A percentile compares a stretch with the other conserved stretches of the same genome.
Evolutionary conservation across 805 yeast genomes (phyloP).

Genomic region (Komagataella populi): DNA sequence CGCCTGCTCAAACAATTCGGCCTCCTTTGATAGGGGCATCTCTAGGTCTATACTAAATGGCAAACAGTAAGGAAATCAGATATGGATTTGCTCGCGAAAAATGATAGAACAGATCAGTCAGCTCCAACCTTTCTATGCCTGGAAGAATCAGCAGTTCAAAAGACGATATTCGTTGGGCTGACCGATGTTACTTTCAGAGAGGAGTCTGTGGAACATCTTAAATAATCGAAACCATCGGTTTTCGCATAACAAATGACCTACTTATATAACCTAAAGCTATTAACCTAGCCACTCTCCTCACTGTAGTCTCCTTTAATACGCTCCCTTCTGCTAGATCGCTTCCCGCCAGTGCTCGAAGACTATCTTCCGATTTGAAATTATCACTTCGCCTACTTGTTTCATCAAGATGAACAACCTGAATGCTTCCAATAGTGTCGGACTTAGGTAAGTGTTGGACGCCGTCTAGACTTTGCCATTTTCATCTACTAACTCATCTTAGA

Average conservation of each 20-base stretch:
- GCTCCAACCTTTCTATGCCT: not conserved
- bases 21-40: constrained; percentile 11
- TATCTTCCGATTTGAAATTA: no score
- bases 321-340: not conserved
- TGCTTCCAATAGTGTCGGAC: constrained; percentile 15
- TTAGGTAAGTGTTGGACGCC: constrained; percentile 14
- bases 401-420: not conserved
- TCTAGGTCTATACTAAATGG: not conserved
- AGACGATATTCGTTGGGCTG: not conserved
- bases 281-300: not conserved
- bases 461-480: not conserved
- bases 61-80: not conserved
- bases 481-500: constrained; percentile 12
- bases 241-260: no score
- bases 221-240: no score
- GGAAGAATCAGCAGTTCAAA: not conserved
- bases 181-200: not conserved
- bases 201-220: no score
- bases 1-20: constrained; percentile 18
- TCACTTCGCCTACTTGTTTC: not conserved
- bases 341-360: not conserved
- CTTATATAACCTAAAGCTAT: not conserved
- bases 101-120: not conserved
- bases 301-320: not conserved
- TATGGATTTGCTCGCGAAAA: not conserved